phyloP scores from a whole-genome alignment of 768 basidiomycete genomes.

The Fomitopsis serialis region DNA sequence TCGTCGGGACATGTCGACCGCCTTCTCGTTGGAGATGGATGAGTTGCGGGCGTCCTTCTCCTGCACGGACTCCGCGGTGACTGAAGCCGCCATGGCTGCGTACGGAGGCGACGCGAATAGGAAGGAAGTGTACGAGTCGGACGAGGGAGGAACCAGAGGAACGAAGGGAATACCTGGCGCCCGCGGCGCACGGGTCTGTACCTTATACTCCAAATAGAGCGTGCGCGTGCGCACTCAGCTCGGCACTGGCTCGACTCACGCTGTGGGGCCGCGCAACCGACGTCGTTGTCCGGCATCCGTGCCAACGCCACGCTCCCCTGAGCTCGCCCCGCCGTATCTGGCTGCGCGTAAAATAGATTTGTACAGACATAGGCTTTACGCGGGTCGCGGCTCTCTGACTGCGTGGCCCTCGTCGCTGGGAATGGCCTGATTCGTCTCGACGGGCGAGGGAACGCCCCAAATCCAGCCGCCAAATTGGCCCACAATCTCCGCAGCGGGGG shows the following conservation, averaged over 20 bases:
- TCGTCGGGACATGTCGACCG: constrained; percentile 8
- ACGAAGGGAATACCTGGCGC: not conserved
- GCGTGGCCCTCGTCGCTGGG: no score
- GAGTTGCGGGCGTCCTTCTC: constrained; percentile 6
- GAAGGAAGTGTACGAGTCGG: not conserved
- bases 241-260: not conserved
- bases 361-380: no score
- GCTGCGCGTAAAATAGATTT: no score
- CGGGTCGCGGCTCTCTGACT: no score
- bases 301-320: no score
- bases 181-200: not conserved
- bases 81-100: constrained; percentile 15
- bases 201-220: not conserved
- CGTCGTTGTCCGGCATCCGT: not conserved
- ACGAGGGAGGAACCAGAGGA: not conserved
- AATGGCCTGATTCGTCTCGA: no score
- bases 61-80: constrained; percentile 2
- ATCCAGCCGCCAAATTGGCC: no score
- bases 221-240: not conserved
- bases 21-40: constrained; percentile 1
- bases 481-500: no score
- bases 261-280: not conserved
- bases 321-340: no score
- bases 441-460: no score
- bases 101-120: not conserved